Evolutionary conservation across 768 basidiomycete species (phyloP), one percentile per base, ranked within the genome.

Genomic region (Lentinula edodes): DNA sequence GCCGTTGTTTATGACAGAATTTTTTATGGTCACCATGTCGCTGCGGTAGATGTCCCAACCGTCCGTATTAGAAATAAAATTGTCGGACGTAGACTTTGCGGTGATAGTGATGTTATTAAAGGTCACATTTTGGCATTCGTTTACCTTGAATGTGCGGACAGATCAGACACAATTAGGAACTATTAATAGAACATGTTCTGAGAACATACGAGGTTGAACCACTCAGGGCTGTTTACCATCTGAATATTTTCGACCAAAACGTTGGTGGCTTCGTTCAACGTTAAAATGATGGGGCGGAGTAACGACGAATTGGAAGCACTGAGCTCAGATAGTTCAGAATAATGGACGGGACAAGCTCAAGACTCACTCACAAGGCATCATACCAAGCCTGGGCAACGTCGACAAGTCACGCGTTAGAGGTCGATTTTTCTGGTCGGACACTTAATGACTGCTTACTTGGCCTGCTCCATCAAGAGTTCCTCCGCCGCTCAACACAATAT

Each of bases 391-490:
- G 28, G 3, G 28, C 28, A 3, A 28, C 28, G 28, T 28, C 28
- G 28, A 28, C 28, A 28, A 28, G 28, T 28, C 3, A 28, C 28
- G 28, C 28, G 3, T 28, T 28, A 28, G 28, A 28, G 3, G 3
- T 3, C 3, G 28, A 28, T 28, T 28, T 28, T 28, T 28, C 32
- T 35, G 12, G 8, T 34, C 12, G 16, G 6, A 53, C 18, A 35
- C 35, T 13, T 13, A 16, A 16, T 62, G 9, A 9, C 9, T 50
- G 56, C 78, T 58, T 63, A 82, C 82, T 72, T 88, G 86, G 10
- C 87, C 87, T 36, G 80, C 78, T 16, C 86, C 87, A 67, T 87
- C 85, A 16, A 89, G 74, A 2, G 83, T 85, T 10, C 87, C 87
- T 39, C 86, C 85, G 6, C 87, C 86, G 59, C 35, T 55, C 41